These are phyloP conservation scores for Salvia rosmarinus DNA, from an alignment of 257 asterid genomes.

Conservation along the genomic window DNA sequence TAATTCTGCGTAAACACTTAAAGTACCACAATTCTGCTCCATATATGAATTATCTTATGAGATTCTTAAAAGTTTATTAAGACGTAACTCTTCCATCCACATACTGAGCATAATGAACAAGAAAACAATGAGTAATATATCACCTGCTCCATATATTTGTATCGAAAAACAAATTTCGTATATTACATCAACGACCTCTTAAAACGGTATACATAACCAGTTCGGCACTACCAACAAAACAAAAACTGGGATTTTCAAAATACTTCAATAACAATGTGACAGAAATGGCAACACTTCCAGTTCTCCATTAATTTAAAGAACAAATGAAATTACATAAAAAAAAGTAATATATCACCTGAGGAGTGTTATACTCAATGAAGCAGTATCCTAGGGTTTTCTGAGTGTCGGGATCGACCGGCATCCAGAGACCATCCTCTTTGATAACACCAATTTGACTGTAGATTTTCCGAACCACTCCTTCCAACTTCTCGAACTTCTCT, in stretches of 20 bases:
- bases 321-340: background rate
- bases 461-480: conserved; percentile 77
- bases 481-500: conserved; percentile 83
- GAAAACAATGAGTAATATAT: background rate
- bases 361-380: conserved; percentile 78
- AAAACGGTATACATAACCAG: background rate
- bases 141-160: too few species aligned
- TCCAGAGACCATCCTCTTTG: conserved; percentile 80
- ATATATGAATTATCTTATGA: background rate
- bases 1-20: background rate
- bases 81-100: background rate
- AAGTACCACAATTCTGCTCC: conserved; percentile 13
- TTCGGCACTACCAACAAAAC: background rate
- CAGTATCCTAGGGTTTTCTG: conserved; percentile 77
- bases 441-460: conserved; percentile 81
- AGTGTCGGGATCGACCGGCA: conserved; percentile 79
- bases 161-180: background rate
- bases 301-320: background rate
- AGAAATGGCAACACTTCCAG: background rate
- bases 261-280: background rate
- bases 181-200: background rate
- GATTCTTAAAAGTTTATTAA: background rate
- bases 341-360: conserved; percentile 55
- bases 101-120: background rate
- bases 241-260: background rate